Base-by-base conservation (phyloP, 768 basidiomycete genomes). In the Tricholoma flavovirens region DNA sequence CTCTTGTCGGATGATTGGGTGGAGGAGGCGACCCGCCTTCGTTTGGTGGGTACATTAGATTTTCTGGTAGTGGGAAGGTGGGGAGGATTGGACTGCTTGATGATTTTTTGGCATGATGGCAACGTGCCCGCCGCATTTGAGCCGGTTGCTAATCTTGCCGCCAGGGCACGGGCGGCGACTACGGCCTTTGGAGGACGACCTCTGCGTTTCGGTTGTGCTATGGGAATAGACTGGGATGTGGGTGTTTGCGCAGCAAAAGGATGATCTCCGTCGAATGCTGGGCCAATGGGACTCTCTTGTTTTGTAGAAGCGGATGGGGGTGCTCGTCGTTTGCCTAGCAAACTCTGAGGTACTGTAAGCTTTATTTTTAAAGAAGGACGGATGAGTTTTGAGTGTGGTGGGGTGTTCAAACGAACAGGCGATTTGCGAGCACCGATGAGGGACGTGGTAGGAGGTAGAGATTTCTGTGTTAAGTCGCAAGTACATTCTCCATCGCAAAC, bases 401-500 rank as follows among this genome's bases (percentile, higher is more conserved):
- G 67, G 55, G 59, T 62, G 54, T 69, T 67, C 54, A 74, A 72
- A 66, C 69, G 64, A 66, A 70, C 70, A 52, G 74, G 63, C 64
- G 75, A 69, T 64, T 67, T 57, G 56, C 71, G 71, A 61, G 69
- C 69, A 71, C 68, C 69, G 65, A 74, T 75, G 67, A 73, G 57
- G 66, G 70, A 59, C 8, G 73, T 60, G 8, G 57, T 64, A 51
- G 68, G 57, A 53, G 68, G 59, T 54, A 62, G 65, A 43, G 66
- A 57, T 57, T 62, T 66, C 53, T 73, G 67, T 62, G 71, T 75
- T 76, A 78, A 83, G 70, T 73, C 69, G 78, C 90, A 92, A 29
- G 87, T 91, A 77, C 90, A 93, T 67, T 89, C 85, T 66, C 87
- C 86, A 77, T 92, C 90, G 88, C 90, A 93, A 60, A 92, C 88